These are phyloP conservation scores for Ottelia alismoides DNA, from an alignment of 106 monocot species.

Conservation along the genomic window DNA sequence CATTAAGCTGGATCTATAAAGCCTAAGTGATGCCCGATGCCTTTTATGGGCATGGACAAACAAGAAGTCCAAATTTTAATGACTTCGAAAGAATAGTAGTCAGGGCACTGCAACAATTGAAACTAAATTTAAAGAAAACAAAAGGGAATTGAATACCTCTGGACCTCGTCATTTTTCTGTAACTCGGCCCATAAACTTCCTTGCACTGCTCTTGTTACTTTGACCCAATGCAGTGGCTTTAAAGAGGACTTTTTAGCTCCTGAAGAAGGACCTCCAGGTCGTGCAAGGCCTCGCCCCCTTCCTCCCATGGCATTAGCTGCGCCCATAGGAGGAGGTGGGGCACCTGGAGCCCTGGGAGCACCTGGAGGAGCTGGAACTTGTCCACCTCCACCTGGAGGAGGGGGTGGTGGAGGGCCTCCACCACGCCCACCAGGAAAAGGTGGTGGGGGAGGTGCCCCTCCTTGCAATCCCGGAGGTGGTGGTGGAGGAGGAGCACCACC, in stretches of 20 bases:
- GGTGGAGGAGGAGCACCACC: conserved; percentile 25
- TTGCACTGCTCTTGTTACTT: conserved; percentile 90
- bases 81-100: too few relatives aligned
- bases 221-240: conserved; percentile 97
- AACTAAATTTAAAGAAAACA: too few relatives aligned
- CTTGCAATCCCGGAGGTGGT: conserved; percentile 6
- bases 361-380: conserved; percentile 9
- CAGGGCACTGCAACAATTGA: too few relatives aligned
- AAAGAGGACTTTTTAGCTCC: conserved; percentile 50
- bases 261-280: conserved; percentile 7
- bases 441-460: conserved; percentile 23
- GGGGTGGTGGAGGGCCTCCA: conserved; percentile 19
- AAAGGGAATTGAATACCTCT: conserved; percentile 32
- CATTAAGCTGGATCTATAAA: too few relatives aligned
- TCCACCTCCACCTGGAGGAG: conserved; percentile 21
- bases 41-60: too few relatives aligned
- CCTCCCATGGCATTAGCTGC: conserved; percentile 22
- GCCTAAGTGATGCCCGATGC: too few relatives aligned
- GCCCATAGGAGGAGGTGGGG: too few relatives aligned
- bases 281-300: conserved; percentile 26
- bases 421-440: conserved; percentile 16
- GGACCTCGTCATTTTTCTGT: conserved; percentile 60
- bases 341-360: conserved; percentile 29
- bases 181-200: conserved; percentile 98
- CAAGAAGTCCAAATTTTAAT: too few relatives aligned